Base-by-base conservation (phyloP, 768 basidiomycete species). In the Mycena sanguinolenta region DNA sequence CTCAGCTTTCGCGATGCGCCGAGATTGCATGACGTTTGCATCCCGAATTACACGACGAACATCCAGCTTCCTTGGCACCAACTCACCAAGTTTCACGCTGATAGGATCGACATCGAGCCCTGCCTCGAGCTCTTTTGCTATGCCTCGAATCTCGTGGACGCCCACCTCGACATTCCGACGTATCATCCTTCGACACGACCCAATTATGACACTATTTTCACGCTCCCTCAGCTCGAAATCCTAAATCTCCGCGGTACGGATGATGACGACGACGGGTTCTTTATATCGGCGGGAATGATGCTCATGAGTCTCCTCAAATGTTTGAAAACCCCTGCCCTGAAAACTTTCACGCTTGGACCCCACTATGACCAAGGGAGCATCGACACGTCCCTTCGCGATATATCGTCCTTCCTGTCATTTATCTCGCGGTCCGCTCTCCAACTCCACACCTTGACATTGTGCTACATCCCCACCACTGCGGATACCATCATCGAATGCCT, bases 361-460 rank as follows among this genome's bases (percentile, higher is more conserved):
- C 7, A 13, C 0, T 21, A 28, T 34, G 0, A 4, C 4, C n/a
- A 5, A 34, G 10, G 14, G 28, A 58, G 19, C 58, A 8, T 39
- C 14, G 16, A 25, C 49, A n/a, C 23, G 23, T 8, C 2, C n/a
- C 12, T 25, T 9, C 8, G 2, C 3, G 65, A 66, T 13, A 16
- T 42, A 14, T 34, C 34, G 8, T 28, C 57, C 21, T 60, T 67
- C 50, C n/a, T 53, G 21, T 59, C 65, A 14, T 67, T 50, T 19
- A 27, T 34, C 17, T 52, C 58, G 3, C 65, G 32, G 32, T 67
- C 65, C 50, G 27, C 65, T 36, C 28, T 42, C n/a, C 65, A 59
- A 23, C 28, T 67, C 5, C 46, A 67, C 21, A 42, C 49, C 0
- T 25, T 67, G 32, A 25, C 27, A 6, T 21, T 67, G 9, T 59